These are phyloP conservation scores for Oryza australiensis DNA, from an alignment of 176 grass and related monocot genomes.

Conservation along the genomic window DNA sequence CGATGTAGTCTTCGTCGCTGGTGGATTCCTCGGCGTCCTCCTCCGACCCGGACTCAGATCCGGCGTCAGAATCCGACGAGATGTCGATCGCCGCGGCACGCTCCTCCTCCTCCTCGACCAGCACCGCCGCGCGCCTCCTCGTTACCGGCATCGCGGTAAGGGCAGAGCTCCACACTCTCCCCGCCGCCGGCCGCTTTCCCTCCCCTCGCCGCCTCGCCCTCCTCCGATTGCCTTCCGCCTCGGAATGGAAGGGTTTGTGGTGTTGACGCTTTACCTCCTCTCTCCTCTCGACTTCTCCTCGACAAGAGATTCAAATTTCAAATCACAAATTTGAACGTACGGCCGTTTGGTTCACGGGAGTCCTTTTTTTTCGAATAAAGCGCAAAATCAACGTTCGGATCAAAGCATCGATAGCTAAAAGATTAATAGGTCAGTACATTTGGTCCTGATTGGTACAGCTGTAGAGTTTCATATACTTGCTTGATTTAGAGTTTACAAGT, in stretches of 20 bases:
- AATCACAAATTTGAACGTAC: background rate
- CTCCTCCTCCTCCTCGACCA: background rate
- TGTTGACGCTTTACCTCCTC: background rate
- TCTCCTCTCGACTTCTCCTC: background rate
- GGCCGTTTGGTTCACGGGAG: background rate
- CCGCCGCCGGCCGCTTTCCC: background rate
- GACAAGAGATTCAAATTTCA: background rate
- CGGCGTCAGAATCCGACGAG: slow-evolving; percentile 53
- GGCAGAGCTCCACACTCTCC: background rate
- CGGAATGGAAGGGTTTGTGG: background rate
- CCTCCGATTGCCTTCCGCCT: slow-evolving; percentile 21
- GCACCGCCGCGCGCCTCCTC: slow-evolving; percentile 10
- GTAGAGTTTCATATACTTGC: no score
- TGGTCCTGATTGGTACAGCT: no score
- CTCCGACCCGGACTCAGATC: slow-evolving; percentile 31
- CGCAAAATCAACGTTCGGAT: background rate
- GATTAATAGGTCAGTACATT: no score
- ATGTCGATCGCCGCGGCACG: slow-evolving; percentile 36
- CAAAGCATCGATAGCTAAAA: background rate
- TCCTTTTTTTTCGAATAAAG: background rate
- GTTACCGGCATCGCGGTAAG: slow-evolving; percentile 42
- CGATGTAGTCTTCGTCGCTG: slow-evolving; percentile 42
- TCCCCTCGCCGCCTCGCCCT: background rate
- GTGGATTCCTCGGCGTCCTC: slow-evolving; percentile 32
- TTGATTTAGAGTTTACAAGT: no score